phyloP scores from a whole-genome alignment of 2,329 filamentous ascomycete species.

The Calonectria pauciramosa region DNA sequence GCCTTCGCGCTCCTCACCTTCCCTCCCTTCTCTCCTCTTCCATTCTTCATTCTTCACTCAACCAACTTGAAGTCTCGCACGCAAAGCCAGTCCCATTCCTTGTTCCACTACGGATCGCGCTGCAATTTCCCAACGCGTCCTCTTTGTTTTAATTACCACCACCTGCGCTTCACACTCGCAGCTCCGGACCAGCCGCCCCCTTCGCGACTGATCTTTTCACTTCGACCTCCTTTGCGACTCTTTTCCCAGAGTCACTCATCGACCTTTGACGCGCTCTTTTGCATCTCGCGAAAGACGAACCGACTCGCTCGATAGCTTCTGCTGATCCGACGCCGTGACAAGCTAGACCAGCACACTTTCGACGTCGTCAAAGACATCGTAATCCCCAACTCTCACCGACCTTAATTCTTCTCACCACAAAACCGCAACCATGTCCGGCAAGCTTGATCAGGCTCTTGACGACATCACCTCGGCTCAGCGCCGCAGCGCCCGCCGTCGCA shows the following conservation, averaged over 20 bases:
- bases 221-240: constrained; percentile 34
- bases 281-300: constrained; percentile 13
- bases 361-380: constrained; percentile 23
- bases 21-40: constrained; percentile 26
- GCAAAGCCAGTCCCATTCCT: constrained; percentile 36
- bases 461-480: constrained; percentile 90
- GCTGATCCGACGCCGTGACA: constrained; percentile 42
- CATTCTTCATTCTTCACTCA: constrained; percentile 37
- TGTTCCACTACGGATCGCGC: constrained; percentile 32
- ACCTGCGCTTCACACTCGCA: constrained; percentile 22
- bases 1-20: constrained; percentile 25
- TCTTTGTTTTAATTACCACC: constrained; percentile 31
- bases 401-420: constrained; percentile 26
- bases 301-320: constrained; percentile 31
- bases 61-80: constrained; percentile 35
- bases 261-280: constrained; percentile 16
- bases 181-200: constrained; percentile 17
- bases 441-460: constrained; percentile 97
- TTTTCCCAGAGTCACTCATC: neutral
- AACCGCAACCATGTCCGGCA: constrained; percentile 82
- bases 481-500: constrained; percentile 68
- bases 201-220: constrained; percentile 31
- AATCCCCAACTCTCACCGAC: constrained; percentile 27
- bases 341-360: constrained; percentile 39
- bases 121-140: constrained; percentile 30